Evolutionary conservation across 768 basidiomycete genomes (phyloP).

Genomic region (Crucibulum laeve): DNA sequence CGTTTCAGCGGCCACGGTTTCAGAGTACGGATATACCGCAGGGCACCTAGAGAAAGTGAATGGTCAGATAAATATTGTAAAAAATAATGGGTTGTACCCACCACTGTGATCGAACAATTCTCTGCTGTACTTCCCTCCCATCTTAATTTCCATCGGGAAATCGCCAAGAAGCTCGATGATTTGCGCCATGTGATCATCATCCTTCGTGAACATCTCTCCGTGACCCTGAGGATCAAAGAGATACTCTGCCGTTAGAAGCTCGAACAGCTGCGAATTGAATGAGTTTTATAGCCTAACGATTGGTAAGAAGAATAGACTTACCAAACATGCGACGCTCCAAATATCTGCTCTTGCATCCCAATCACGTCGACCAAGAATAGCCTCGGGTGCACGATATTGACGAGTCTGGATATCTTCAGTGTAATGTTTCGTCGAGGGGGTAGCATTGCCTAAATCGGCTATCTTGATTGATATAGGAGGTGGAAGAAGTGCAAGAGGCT

Average conservation of each 20-base stretch:
- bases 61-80: background rate
- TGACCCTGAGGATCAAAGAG: constrained; percentile 88
- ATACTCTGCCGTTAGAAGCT: constrained; percentile 87
- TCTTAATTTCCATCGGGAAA: constrained; percentile 65
- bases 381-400: constrained; percentile 93
- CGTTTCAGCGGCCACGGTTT: constrained; percentile 80
- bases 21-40: constrained; percentile 70
- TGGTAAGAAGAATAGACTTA: constrained; percentile 28
- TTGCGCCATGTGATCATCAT: constrained; percentile 95
- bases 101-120: constrained; percentile 80
- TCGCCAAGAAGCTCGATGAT: constrained; percentile 90
- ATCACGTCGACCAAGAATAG: constrained; percentile 80
- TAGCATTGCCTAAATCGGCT: constrained; percentile 92
- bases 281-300: constrained; percentile 1
- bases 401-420: constrained; percentile 97
- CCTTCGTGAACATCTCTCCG: constrained; percentile 79
- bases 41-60: constrained; percentile 36
- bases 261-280: constrained; percentile 55
- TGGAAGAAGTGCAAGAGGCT: constrained; percentile 2
- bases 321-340: constrained; percentile 89
- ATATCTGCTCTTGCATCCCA: constrained; percentile 87
- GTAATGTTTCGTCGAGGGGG: constrained; percentile 84
- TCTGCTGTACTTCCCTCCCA: constrained; percentile 79
- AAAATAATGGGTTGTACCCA: constrained; percentile 19
- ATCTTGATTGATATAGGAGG: constrained; percentile 83